Conservation (phyloP, 1,284 basidiomycete species). For the Puccinia brachypodii region DNA sequence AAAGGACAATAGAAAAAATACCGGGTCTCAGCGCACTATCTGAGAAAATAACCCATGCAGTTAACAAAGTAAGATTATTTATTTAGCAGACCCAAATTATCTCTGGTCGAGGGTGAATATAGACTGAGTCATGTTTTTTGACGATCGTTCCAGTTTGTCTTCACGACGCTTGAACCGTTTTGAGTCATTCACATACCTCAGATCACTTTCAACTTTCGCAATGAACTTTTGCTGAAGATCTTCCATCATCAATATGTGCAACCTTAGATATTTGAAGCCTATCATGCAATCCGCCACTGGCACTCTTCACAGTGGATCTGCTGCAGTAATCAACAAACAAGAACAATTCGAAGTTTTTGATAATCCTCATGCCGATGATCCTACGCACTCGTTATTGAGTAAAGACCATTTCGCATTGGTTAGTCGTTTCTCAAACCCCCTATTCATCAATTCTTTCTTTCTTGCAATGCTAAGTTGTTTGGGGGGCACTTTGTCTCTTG, state of each 20-base stretch:
- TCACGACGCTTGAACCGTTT: slow-evolving; percentile 49
- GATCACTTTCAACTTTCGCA: too few relatives aligned
- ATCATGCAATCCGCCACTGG: slow-evolving; percentile 48
- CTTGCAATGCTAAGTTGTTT: neutral
- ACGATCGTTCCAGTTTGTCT: slow-evolving; percentile 43
- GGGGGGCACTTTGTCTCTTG: neutral
- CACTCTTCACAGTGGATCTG: slow-evolving; percentile 43
- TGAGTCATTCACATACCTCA: slow-evolving; percentile 24
- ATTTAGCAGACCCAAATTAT: neutral
- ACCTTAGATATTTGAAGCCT: slow-evolving; percentile 47
- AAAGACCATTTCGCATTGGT: slow-evolving; percentile 57
- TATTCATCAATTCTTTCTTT: neutral
- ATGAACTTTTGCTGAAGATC: too few relatives aligned
- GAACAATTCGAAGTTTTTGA: slow-evolving; percentile 48
- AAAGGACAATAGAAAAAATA: slow-evolving; percentile 75
- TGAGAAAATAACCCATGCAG: slow-evolving; percentile 75
- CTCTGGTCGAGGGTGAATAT: neutral
- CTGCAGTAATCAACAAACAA: slow-evolving; percentile 49
- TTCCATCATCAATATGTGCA: too few relatives aligned
- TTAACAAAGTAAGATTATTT: slow-evolving; percentile 49
- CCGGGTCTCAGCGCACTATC: slow-evolving; percentile 66
- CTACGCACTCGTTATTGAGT: slow-evolving; percentile 55
- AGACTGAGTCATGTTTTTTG: slow-evolving; percentile 4
- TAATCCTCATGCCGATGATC: slow-evolving; percentile 55
- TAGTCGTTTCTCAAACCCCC: neutral